Conservation (phyloP, 768 basidiomycete species). For the Phanerochaete carnosa region DNA sequence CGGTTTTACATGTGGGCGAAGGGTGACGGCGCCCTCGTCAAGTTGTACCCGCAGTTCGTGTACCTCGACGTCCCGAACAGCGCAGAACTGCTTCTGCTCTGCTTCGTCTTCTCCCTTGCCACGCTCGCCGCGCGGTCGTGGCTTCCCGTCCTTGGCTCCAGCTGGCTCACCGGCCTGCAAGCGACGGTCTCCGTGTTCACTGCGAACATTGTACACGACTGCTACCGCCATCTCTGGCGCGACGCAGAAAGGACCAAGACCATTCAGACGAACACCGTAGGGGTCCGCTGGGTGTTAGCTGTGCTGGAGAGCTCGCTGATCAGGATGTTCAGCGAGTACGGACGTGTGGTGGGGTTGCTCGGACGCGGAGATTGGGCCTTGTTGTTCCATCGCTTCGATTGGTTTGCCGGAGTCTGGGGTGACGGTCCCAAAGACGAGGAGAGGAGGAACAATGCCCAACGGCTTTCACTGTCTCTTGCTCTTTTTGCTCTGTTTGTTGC, state of each 20-base stretch:
- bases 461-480: constrained; percentile 19
- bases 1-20: constrained; percentile 58
- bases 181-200: constrained; percentile 25
- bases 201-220: constrained; percentile 46
- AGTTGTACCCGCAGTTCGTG: constrained; percentile 41
- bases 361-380: constrained; percentile 37
- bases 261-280: constrained; percentile 33
- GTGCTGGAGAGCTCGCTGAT: constrained; percentile 49
- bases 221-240: constrained; percentile 44
- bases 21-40: constrained; percentile 52
- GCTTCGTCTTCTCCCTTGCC: constrained; percentile 17
- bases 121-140: background rate
- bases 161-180: background rate
- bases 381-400: constrained; percentile 49
- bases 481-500: background rate
- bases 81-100: constrained; percentile 37
- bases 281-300: constrained; percentile 38
- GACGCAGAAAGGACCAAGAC: constrained; percentile 32
- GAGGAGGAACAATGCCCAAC: constrained; percentile 35
- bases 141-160: background rate
- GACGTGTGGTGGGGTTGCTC: constrained; percentile 42
- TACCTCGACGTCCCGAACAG: constrained; percentile 50
- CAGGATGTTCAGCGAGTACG: constrained; percentile 48
- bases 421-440: constrained; percentile 43
- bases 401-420: constrained; percentile 44